Conservation (phyloP, 169 alveolate genomes). For the Cyclospora cayetanensis region DNA sequence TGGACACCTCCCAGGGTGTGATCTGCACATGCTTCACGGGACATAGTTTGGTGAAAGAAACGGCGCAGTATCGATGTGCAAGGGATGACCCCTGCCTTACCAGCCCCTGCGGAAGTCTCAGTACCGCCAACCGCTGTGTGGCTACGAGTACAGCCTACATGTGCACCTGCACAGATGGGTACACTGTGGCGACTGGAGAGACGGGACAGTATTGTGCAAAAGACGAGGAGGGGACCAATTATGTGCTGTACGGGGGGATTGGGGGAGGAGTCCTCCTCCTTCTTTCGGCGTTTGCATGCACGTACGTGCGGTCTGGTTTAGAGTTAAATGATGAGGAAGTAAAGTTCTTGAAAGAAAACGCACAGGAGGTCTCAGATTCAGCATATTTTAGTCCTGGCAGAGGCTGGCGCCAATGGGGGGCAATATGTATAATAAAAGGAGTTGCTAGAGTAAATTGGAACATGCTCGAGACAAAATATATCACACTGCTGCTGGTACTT, state of each 20-base stretch:
- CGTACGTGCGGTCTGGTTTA: background rate
- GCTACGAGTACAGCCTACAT: background rate
- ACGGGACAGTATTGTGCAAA: background rate
- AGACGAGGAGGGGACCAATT: background rate
- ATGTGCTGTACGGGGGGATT: background rate
- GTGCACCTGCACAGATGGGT: slow-evolving; percentile 2
- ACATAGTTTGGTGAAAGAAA: background rate
- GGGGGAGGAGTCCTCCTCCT: background rate
- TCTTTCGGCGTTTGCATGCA: background rate
- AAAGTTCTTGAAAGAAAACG: background rate
- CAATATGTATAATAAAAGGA: no score
- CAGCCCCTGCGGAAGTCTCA: background rate
- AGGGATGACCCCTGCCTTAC: background rate
- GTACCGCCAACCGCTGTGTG: background rate
- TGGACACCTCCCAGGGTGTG: background rate
- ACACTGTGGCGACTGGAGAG: background rate
- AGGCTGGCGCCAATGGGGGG: background rate
- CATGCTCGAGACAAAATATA: no score
- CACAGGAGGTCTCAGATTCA: background rate
- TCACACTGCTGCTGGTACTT: no score
- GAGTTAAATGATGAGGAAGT: background rate
- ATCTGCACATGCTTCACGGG: background rate
- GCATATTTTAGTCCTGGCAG: background rate
- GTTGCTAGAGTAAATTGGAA: no score
- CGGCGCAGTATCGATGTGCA: background rate